Evolutionary conservation across 768 basidiomycete species (phyloP).

Genomic region (Pulveroboletus sp.): DNA sequence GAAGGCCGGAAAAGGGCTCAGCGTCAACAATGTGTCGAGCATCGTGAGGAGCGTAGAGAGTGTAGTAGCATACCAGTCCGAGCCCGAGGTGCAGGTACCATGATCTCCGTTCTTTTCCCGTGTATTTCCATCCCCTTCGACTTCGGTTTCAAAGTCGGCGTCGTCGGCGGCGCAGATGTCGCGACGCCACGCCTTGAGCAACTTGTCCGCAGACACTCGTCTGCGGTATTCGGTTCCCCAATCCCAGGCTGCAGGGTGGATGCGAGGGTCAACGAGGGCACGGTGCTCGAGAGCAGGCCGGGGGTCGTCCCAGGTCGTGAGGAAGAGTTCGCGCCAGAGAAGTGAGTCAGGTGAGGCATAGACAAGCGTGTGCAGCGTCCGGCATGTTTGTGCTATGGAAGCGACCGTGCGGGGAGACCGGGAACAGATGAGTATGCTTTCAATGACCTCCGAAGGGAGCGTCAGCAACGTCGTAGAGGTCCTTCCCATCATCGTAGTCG

Average conservation of each 20-base stretch:
- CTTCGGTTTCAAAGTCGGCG: too few species aligned
- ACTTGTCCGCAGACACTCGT: conserved; percentile 20
- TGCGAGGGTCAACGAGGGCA: conserved; percentile 23
- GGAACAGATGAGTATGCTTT: conserved; percentile 33
- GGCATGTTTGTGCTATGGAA: conserved; percentile 36
- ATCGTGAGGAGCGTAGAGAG: conserved; percentile 27
- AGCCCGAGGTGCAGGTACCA: neutral
- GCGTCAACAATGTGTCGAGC: conserved; percentile 33
- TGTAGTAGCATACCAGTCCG: conserved; percentile 1
- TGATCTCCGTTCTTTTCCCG: too few species aligned
- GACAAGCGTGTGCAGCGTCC: conserved; percentile 34
- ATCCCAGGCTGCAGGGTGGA: conserved; percentile 16
- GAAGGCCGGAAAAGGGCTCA: conserved; percentile 27
- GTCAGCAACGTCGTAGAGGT: conserved; percentile 3
- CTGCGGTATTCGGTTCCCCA: conserved; percentile 25
- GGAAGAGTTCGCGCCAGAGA: conserved; percentile 50
- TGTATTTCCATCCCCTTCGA: too few species aligned
- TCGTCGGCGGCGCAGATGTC: conserved; percentile 5
- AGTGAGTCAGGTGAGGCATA: conserved; percentile 33
- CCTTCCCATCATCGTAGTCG: neutral
- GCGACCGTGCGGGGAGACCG: conserved; percentile 33
- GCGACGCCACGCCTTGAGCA: conserved; percentile 25
- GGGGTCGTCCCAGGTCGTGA: conserved; percentile 51
- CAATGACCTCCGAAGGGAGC: conserved; percentile 42
- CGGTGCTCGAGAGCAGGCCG: conserved; percentile 31